A percentile compares a stretch with the other conserved stretches of the same genome.
Conservation (phyloP, 371 early-diverging fungal genomes). For the Syncephalastrum racemosum region DNA sequence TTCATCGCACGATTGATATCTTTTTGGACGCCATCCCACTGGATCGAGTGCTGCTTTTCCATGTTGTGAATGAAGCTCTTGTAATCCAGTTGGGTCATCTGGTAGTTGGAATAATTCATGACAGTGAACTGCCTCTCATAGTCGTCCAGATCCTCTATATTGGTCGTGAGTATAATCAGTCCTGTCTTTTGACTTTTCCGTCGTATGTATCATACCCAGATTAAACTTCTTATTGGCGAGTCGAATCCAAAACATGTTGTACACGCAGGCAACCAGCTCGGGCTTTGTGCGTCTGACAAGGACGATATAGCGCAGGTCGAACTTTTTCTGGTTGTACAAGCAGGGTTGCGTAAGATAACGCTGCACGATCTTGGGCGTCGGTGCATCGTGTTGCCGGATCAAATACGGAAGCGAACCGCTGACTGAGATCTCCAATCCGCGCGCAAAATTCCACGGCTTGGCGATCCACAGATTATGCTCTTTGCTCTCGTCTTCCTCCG, state of each 20-base stretch:
- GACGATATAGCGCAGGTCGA: constrained; percentile 59
- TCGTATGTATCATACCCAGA: constrained; percentile 15
- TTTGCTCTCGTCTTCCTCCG: constrained; percentile 4
- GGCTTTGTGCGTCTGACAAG: constrained; percentile 46
- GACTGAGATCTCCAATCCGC: constrained; percentile 51
- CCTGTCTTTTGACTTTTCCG: background rate
- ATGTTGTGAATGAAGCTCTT: constrained; percentile 59
- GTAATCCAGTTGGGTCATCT: constrained; percentile 57
- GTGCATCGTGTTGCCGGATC: constrained; percentile 50
- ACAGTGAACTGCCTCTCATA: constrained; percentile 62
- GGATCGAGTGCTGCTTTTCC: constrained; percentile 53
- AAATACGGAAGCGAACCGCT: constrained; percentile 43
- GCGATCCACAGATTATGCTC: constrained; percentile 53
- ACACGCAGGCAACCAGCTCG: constrained; percentile 40
- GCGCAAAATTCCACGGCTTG: constrained; percentile 59
- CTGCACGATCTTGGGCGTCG: constrained; percentile 54
- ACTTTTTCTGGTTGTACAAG: constrained; percentile 61
- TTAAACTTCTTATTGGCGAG: constrained; percentile 55
- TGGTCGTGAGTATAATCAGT: background rate
- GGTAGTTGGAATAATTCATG: constrained; percentile 58
- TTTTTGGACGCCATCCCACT: constrained; percentile 48
- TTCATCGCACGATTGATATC: constrained; percentile 54
- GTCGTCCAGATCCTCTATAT: constrained; percentile 47
- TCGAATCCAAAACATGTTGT: constrained; percentile 66
- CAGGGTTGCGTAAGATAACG: constrained; percentile 55